A percentile compares a stretch with the other conserved stretches of the same genome.
Conservation (phyloP, 192 early-diverging fungal species). For the Haplosporangium gracile region DNA sequence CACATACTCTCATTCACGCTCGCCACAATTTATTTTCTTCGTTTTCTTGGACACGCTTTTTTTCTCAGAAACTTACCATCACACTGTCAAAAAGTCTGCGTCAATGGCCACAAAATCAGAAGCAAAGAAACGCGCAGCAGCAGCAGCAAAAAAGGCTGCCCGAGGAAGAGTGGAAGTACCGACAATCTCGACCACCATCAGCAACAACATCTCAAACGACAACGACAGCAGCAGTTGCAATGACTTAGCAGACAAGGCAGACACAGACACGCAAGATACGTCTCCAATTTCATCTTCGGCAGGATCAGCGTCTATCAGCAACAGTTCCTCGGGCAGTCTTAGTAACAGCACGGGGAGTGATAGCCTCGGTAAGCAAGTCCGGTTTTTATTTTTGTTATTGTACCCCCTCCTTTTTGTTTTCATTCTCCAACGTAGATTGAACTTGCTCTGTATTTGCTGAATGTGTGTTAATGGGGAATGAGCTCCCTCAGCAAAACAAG, state of each 20-base stretch:
- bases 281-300: background rate
- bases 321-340: background rate
- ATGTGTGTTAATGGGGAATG: no score
- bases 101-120: background rate
- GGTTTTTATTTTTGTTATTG: background rate
- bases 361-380: background rate
- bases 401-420: background rate
- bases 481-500: background rate
- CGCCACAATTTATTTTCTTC: no score
- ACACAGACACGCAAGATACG: background rate
- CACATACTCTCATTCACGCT: no score
- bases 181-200: background rate
- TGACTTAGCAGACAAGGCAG: background rate
- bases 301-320: background rate
- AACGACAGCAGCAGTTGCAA: background rate
- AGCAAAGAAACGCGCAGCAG: background rate
- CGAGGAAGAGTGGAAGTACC: background rate
- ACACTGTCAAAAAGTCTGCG: no score
- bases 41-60: no score
- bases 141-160: background rate
- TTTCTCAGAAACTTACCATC: no score
- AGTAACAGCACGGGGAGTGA: background rate
- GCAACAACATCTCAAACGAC: background rate
- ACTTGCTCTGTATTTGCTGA: background rate
- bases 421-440: background rate